Evolutionary conservation across 306 rosid species (phyloP), one percentile per base, ranked within the genome.

Genomic region (Erythrophleum fordii): DNA sequence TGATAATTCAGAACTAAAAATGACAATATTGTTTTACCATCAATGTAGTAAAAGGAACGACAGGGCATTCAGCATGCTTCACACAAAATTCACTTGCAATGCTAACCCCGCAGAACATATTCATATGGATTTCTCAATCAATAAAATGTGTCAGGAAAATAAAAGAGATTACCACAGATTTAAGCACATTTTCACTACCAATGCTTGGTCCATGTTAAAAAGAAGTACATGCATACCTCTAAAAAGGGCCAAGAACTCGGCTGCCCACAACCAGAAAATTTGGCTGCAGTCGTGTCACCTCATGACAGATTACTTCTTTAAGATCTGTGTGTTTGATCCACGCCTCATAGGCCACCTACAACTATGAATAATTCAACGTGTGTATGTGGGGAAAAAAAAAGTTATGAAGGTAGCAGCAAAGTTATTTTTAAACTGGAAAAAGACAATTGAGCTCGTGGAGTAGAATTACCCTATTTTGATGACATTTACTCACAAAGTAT

Each of bases 11-110:
- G n/a, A n/a, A n/a, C n/a, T n/a, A n/a, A n/a, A n/a, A n/a, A n/a
- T n/a, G n/a, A n/a, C n/a, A n/a, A n/a, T n/a, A n/a, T n/a, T n/a
- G n/a, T n/a, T n/a, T n/a, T n/a, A n/a, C n/a, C n/a, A n/a, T n/a
- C n/a, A n/a, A n/a, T n/a, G n/a, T n/a, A n/a, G n/a, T 95, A 91
- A 95, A 89, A 35, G 94, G 85, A 83, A 95, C 85, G 31, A 93
- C 98, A 10, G 98, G 99, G 92, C 99, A 95, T 77, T 95, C 99
- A 45, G 94, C 98, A 77, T 95, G 99, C 92, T 95, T 95, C 83
- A 78, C 90, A 42, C 98, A 91, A 68, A 93, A 95, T 66, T 95
- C 99, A 81, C 99, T 95, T 64, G 93, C 99, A 58, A 96, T 93
- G 80, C 98, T 98, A 65, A 95, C 98, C 98, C 98, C 93, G 81